phyloP scores from a whole-genome alignment of 768 basidiomycete species.

The Serendipita sp. region DNA sequence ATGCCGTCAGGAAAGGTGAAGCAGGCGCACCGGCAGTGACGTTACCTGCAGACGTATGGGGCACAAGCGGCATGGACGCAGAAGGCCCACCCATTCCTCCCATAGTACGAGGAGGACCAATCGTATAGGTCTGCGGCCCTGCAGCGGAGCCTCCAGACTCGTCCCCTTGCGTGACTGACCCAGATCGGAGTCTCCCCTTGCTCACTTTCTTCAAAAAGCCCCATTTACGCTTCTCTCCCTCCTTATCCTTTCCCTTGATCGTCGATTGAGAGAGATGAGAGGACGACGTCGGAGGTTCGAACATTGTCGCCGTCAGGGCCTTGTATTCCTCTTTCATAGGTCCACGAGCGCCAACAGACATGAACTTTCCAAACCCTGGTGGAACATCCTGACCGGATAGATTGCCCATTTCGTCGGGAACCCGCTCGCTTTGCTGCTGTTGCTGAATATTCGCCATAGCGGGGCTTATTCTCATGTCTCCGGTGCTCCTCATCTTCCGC shows the following conservation, averaged over 20 bases:
- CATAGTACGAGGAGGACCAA: constrained; percentile 4
- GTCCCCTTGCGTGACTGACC: neutral
- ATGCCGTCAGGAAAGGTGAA: neutral
- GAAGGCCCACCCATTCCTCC: constrained; percentile 5
- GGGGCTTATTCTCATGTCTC: constrained; percentile 9
- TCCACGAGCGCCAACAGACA: constrained; percentile 5
- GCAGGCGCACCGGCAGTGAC: neutral
- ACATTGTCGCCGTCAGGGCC: constrained; percentile 5
- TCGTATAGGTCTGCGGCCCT: neutral
- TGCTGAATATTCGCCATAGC: neutral
- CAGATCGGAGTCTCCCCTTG: constrained; percentile 18
- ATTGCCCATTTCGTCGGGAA: neutral
- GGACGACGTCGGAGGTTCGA: constrained; percentile 8
- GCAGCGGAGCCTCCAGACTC: neutral
- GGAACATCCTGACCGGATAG: too few species aligned
- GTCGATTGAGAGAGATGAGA: constrained; percentile 9
- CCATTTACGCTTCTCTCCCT: constrained; percentile 44
- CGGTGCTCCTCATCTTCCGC: constrained; percentile 15
- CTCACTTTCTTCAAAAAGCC: constrained; percentile 98
- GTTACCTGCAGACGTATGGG: neutral
- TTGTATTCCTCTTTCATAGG: constrained; percentile 2
- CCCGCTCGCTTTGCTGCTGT: neutral
- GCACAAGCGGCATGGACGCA: neutral
- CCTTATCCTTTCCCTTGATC: neutral
- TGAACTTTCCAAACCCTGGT: neutral